Base-by-base conservation (phyloP, 768 basidiomycete species). In the Crepidotus variabilis region DNA sequence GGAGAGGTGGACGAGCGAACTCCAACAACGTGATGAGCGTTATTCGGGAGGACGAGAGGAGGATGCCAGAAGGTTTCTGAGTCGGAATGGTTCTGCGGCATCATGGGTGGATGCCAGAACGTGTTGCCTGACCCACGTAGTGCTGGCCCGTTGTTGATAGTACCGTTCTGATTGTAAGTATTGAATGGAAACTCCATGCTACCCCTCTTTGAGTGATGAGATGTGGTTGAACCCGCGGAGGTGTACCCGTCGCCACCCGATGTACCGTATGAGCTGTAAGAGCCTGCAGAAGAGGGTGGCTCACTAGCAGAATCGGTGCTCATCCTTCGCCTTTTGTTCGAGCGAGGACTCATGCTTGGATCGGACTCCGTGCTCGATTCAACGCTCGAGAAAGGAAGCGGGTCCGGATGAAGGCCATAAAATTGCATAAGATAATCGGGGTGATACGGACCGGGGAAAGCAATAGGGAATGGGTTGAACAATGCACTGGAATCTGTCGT, bases 31-130 rank as follows among this genome's bases (percentile, higher is more conserved):
- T n/a, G n/a, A n/a, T n/a, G n/a, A n/a, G n/a, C n/a, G n/a, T n/a
- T n/a, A n/a, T n/a, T n/a, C n/a, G n/a, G 50, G 11, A 43, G 24
- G 43, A 58, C 46, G 22, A 53, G 51, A 2, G 86, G 85, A 8
- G 88, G 88, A 58, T 90, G 88, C 59, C 85, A 77, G 39, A 83
- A 67, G 18, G 79, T 75, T 54, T 78, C 72, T 1, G 58, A 55
- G 50, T 68, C 64, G 16, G 65, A 54, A 23, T 79, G 80, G 54
- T 60, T 67, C 60, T 83, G 81, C 3, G 81, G 74, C 61, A 87
- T 77, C 79, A 87, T 86, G 9, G 88, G 86, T 2, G 89, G 88
- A 69, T 92, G 90, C 88, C 88, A 90, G 63, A 88, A 86, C 7
- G 86, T 81, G 59, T 80, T 85, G 0, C 78, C 80, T 5, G 79